phyloP scores from a whole-genome alignment of 176 grass and related monocot genomes.

The Guadua angustifolia region DNA sequence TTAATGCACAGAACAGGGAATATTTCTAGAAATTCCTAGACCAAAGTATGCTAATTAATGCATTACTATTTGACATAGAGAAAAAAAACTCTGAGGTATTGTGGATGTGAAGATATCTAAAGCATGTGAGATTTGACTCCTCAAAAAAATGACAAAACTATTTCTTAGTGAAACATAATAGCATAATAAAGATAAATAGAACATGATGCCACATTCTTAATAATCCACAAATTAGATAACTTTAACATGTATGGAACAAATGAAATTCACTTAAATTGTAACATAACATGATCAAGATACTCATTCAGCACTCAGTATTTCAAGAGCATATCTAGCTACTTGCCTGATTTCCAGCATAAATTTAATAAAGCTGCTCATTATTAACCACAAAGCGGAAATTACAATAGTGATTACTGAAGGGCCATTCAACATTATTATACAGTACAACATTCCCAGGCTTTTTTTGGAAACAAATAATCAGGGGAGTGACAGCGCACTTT shows the following conservation, averaged over 20 bases:
- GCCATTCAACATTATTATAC: background rate
- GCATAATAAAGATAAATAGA: conserved; percentile 11
- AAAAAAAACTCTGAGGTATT: background rate
- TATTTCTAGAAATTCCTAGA: background rate
- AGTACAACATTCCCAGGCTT: background rate
- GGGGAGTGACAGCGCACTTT: background rate
- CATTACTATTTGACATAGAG: conserved; percentile 10
- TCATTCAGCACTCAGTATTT: conserved; percentile 3
- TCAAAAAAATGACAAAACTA: background rate
- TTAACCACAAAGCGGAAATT: background rate
- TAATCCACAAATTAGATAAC: background rate
- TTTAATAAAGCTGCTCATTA: background rate
- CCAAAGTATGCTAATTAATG: background rate
- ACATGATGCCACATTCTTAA: background rate
- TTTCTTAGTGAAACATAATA: background rate
- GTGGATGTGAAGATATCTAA: background rate
- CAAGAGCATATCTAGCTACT: background rate
- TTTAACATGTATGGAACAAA: background rate
- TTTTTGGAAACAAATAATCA: background rate
- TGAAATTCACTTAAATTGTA: background rate
- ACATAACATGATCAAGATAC: background rate
- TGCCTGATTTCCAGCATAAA: background rate
- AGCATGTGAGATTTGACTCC: background rate
- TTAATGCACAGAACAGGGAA: background rate
- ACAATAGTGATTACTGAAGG: background rate